Base-by-base conservation (phyloP, 148 eudicot species). In the Limonium bicolor region DNA sequence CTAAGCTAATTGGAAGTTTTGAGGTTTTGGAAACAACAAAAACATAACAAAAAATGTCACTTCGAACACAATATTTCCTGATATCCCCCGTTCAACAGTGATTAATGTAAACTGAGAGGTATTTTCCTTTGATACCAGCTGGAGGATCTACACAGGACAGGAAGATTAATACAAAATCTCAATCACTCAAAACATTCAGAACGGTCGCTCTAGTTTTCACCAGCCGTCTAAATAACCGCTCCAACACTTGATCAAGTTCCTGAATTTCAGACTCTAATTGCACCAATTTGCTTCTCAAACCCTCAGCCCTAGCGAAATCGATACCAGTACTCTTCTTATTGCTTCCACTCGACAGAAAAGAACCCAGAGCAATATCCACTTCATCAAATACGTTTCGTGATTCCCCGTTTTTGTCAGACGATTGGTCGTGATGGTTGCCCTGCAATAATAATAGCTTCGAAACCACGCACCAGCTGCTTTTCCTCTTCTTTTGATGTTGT, bases 151-250 rank as follows among this genome's bases (percentile, higher is more conserved):
- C n/a, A n/a, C n/a, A n/a, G n/a, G n/a, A n/a, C n/a, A n/a, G n/a
- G n/a, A n/a, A n/a, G n/a, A n/a, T n/a, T n/a, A n/a, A n/a, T n/a
- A n/a, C n/a, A n/a, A n/a, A n/a, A n/a, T n/a, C n/a, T n/a, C n/a
- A 53, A 11, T 18, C 56, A 52, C 67, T 69, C 32, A 72, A 67
- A 55, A 56, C 58, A 49, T 77, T 77, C 13, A 72, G 76, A 35
- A 77, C 54, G 24, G 47, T 46, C 50, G 68, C 69, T 67, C 85
- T 60, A 27, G 58, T 73, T 51, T 64, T 73, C 35, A 73, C 61
- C 29, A 70, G 41, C 16, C 40, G 59, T 50, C 74, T 66, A 28
- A 59, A 66, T 36, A 70, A 13, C 33, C 67, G 44, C 18, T 73
- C 77, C 25, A 77, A 31, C 17, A 13, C 62, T 49, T 59, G 60